Conservation (phyloP, 495 filamentous ascomycete genomes). For the Daldinia childiae region DNA sequence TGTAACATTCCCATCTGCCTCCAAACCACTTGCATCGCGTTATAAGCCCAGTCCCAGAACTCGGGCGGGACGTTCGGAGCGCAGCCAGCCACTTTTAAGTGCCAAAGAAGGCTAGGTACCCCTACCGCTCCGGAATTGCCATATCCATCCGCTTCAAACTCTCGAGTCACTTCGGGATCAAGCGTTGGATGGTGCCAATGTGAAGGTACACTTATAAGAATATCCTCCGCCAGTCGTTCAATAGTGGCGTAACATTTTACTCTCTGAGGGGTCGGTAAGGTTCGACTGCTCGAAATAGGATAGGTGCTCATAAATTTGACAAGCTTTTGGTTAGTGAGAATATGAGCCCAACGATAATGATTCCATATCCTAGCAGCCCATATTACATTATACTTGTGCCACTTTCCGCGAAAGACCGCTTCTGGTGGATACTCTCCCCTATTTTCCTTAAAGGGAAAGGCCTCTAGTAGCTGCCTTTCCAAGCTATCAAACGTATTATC, state of each 20-base stretch:
- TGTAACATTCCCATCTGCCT: constrained; percentile 59
- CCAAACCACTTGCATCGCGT: constrained; percentile 53
- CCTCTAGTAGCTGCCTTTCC: constrained; percentile 44
- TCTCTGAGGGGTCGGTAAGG: constrained; percentile 49
- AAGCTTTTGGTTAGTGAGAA: constrained; percentile 65
- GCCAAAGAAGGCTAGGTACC: constrained; percentile 54
- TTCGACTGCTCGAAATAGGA: constrained; percentile 48
- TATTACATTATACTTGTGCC: constrained; percentile 67
- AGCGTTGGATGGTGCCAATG: constrained; percentile 59
- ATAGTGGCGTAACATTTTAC: constrained; percentile 46
- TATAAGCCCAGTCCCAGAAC: constrained; percentile 51
- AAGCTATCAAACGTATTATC: constrained; percentile 49
- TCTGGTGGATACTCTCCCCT: constrained; percentile 47
- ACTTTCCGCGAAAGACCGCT: constrained; percentile 64
- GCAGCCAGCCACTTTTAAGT: constrained; percentile 53
- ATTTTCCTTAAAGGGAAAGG: constrained; percentile 45
- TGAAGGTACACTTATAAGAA: constrained; percentile 53
- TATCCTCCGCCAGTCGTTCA: constrained; percentile 51
- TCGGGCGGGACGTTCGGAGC: constrained; percentile 53
- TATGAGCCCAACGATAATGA: constrained; percentile 69
- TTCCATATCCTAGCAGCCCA: constrained; percentile 70
- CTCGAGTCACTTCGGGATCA: constrained; percentile 31
- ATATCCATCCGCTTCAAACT: constrained; percentile 48
- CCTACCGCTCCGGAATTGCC: constrained; percentile 56
- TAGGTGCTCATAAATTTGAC: constrained; percentile 45